Conservation (phyloP, 2,329 filamentous ascomycete species). For the Fusarium subglutinans region DNA sequence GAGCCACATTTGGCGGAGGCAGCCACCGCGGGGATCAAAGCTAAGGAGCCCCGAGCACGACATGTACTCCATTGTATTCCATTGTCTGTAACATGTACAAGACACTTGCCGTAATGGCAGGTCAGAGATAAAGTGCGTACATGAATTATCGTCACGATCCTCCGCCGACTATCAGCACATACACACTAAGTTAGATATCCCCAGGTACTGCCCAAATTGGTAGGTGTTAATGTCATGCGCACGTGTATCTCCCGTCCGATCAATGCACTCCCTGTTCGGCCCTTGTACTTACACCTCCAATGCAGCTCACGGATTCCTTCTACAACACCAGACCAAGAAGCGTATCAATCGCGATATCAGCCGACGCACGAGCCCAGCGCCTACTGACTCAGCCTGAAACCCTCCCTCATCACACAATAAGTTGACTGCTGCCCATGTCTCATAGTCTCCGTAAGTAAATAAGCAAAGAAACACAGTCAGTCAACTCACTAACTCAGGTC, state of each 20-base stretch:
- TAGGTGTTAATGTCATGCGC: slow-evolving; percentile 39
- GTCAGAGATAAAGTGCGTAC: slow-evolving; percentile 10
- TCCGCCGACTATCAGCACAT: not conserved
- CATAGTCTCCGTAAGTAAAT: not conserved
- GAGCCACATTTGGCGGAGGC: slow-evolving; percentile 9
- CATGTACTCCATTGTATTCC: slow-evolving; percentile 5
- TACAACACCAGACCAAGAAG: not conserved
- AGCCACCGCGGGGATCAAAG: slow-evolving; percentile 34
- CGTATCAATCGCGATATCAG: not conserved
- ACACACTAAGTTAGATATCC: not conserved
- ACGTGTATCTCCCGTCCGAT: slow-evolving; percentile 26
- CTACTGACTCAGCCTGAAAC: slow-evolving; percentile 26
- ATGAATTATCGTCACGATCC: not conserved
- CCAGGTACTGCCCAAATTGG: slow-evolving; percentile 20
- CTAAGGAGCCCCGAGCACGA: slow-evolving; percentile 35
- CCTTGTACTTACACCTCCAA: not conserved
- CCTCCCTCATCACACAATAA: slow-evolving; percentile 11
- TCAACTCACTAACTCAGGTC: not conserved
- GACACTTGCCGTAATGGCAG: slow-evolving; percentile 12
- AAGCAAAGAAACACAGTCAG: not conserved
- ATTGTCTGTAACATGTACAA: not conserved
- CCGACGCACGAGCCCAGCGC: slow-evolving; percentile 1
- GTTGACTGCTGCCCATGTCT: not conserved
- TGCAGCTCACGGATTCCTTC: not conserved
- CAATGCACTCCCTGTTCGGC: not conserved